These are phyloP conservation scores for Penicillium ucsense DNA, from an alignment of 495 filamentous ascomycete species.

Conservation along the genomic window DNA sequence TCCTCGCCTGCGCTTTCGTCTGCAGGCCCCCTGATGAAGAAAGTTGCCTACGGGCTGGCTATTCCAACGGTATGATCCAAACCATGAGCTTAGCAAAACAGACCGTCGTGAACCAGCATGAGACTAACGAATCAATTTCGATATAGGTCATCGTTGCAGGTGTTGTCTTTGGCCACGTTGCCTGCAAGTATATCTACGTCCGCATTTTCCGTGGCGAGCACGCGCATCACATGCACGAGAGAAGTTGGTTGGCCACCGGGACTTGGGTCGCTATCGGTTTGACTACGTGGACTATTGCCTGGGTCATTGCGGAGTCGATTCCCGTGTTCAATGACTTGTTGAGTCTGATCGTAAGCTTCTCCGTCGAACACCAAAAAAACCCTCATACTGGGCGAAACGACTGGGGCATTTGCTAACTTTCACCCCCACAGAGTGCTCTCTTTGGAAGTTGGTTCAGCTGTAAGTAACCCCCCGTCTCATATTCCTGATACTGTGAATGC, in stretches of 20 bases:
- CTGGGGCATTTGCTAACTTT: constrained; percentile 1
- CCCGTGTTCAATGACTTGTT: constrained; percentile 60
- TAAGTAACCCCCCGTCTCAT: constrained; percentile 1
- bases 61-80: constrained; percentile 42
- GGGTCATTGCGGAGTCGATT: constrained; percentile 60
- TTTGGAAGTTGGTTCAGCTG: constrained; percentile 35
- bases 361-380: no score
- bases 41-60: constrained; percentile 67
- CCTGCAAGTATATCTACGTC: constrained; percentile 52
- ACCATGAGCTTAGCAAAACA: neutral
- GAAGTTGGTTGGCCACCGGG: constrained; percentile 32
- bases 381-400: no score
- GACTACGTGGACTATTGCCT: constrained; percentile 50
- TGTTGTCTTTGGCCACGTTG: constrained; percentile 56
- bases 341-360: constrained; percentile 19
- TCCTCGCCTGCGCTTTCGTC: constrained; percentile 59
- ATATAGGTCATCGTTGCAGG: constrained; percentile 47
- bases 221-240: constrained; percentile 45
- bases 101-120: no score
- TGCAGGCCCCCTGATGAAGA: constrained; percentile 49
- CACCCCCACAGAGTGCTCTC: constrained; percentile 13
- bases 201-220: constrained; percentile 43
- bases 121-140: no score
- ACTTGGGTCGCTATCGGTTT: constrained; percentile 50
- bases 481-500: neutral